Evolutionary conservation across 306 rosid genomes (phyloP), one percentile per base, ranked within the genome.

Genomic region (Hippophae tibetana): DNA sequence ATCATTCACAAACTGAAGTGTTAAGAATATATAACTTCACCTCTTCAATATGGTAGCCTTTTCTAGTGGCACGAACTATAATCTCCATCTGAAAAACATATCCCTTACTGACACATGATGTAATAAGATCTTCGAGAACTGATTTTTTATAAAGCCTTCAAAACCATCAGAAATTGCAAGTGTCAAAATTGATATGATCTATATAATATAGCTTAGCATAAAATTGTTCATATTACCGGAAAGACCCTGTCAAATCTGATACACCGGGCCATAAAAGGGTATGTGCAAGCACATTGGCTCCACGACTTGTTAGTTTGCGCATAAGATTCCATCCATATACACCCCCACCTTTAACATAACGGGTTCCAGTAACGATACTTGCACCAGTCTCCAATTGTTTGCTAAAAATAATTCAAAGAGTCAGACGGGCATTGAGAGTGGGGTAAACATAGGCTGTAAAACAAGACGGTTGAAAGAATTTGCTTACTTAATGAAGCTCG

Each of bases 321-420:
- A 92, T 87, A 58, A 92, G 96, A 82, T 81, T 92, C 99, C 99
- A 92, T 67, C 99, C 99, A 83, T 92, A 95, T 50, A 92, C 95
- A 63, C 96, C 95, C 1, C 99, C 99, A 10, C 86, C 95, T 80
- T 69, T 76, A 61, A 88, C 99, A 78, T 92, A 92, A 48, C 96
- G 92, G 58, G 99, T 92, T 61, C 99, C 99, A 0, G 95, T 85
- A 54, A 87, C 95, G 79, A 92, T 85, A 73, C 81, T 86, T 44
- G 99, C 99, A 70, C 84, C 81, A 57, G 96, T 85, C 69, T 81
- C 84, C 66, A 68, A 62, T 71, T 87, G 96, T 73, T 79, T 89
- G 75, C 96, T 82, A 66, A 55, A 41, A 18, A 70, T 41, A 23
- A 70, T 0, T 41, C 52, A 48, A 60, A 9, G 42, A 58, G 3